Base-by-base conservation (phyloP, 305 asterid genomes). In the Fraxinus floribunda region DNA sequence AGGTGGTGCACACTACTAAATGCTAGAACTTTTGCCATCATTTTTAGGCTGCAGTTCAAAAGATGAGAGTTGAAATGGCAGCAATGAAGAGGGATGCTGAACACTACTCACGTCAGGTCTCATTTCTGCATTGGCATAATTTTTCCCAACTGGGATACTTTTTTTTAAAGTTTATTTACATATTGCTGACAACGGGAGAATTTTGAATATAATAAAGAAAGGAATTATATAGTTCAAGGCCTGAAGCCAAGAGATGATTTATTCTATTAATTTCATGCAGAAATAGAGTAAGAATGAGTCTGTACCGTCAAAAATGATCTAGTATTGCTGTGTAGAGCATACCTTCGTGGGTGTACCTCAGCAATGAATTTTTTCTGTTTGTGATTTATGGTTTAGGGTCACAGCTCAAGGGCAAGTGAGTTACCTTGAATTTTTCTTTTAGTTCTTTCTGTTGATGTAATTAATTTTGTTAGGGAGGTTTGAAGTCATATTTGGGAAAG, bases 11-110 rank as follows among this genome's bases (percentile, higher is more conserved):
- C 36, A 60, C 68, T 79, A 38, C 84, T 87, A 60, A 78, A 57
- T 75, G 22, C 49, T 34, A 57, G 49, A 76, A 52, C 78, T 34
- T 76, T 84, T 44, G 73, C 73, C 36, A 10, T 78, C 76, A 84
- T 79, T 41, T 80, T 71, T 90, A 97, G 99, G 97, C 98, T 82
- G 99, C 95, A 88, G 89, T 93, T 87, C 99, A 97, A 86, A 97
- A 97, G 89, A 93, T 92, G 92, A 92, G 99, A 85, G 97, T 97
- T 84, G 98, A 95, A 93, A 92, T 93, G 92, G 98, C 98, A 89
- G 92, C 98, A 78, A 93, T 97, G 97, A 97, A 92, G 90, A 90
- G 99, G 94, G 98, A 97, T 86, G 97, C 98, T 85, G 99, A 97
- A 88, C 98, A 93, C 87, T 97, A 95, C 84, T 97, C 99, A 64